Conservation (phyloP, 1,284 basidiomycete species). For the Mixia osmundae region DNA sequence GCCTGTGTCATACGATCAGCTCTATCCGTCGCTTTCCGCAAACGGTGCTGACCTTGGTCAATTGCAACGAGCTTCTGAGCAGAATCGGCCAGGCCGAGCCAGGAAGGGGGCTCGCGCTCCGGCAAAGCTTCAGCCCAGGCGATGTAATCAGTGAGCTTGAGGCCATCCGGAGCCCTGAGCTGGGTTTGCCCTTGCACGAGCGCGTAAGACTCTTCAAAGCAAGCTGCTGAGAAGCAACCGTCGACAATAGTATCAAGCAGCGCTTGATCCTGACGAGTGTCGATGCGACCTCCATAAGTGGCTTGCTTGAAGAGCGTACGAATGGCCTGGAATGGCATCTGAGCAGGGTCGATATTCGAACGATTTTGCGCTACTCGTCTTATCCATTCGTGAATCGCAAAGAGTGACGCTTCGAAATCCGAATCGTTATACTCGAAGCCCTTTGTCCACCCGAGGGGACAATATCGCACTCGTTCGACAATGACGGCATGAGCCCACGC, state of each 20-base stretch:
- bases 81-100: constrained; percentile 70
- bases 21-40: background rate
- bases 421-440: constrained; percentile 94
- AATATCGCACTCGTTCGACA: constrained; percentile 82
- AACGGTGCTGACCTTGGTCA: constrained; percentile 42
- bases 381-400: constrained; percentile 76
- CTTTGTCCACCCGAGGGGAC: constrained; percentile 85
- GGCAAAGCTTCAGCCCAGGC: constrained; percentile 66
- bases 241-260: constrained; percentile 82
- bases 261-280: constrained; percentile 78
- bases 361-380: constrained; percentile 53
- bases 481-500: constrained; percentile 96
- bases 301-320: constrained; percentile 77
- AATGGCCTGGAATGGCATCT: constrained; percentile 80
- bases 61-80: constrained; percentile 76
- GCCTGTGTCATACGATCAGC: background rate
- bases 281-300: constrained; percentile 66
- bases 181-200: constrained; percentile 37
- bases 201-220: constrained; percentile 78
- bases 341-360: constrained; percentile 67
- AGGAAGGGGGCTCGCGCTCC: constrained; percentile 57
- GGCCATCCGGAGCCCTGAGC: constrained; percentile 61
- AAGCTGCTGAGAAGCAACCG: constrained; percentile 52
- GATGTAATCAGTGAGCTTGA: constrained; percentile 67
- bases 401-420: constrained; percentile 76